A percentile compares a stretch with the other conserved stretches of the same genome.
Evolutionary conservation across 2,329 filamentous ascomycete genomes (phyloP).

Genomic region (Aspergillus carbonarius): DNA sequence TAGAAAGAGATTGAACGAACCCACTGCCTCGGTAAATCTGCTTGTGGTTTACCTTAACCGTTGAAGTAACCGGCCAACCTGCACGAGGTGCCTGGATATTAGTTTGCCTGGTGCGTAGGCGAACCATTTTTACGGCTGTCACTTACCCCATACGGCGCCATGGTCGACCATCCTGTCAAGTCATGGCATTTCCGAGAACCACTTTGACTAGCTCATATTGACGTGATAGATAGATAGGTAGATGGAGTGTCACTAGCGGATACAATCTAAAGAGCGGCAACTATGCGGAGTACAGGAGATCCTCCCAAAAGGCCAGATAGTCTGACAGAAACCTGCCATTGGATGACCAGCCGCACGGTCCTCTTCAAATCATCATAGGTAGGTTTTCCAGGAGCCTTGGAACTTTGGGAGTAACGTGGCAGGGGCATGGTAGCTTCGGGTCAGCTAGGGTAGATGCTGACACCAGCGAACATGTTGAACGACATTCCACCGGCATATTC

Average conservation of each 20-base stretch:
- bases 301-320: neutral
- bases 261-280: neutral
- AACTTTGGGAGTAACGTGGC: neutral
- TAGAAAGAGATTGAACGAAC: slow-evolving; percentile 8
- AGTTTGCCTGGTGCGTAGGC: neutral
- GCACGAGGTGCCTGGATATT: neutral
- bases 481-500: neutral
- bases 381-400: neutral
- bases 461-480: neutral
- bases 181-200: neutral
- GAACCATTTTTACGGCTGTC: neutral
- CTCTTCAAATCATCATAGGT: neutral
- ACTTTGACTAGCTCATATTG: neutral
- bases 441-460: neutral
- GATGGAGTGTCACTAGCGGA: neutral
- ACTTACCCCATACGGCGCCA: neutral
- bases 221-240: neutral
- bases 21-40: neutral
- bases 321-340: neutral
- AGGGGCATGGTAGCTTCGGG: neutral
- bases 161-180: neutral
- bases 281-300: neutral
- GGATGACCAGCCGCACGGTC: neutral
- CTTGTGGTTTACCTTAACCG: neutral
- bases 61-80: neutral